phyloP scores from a whole-genome alignment of 441 rosid species.

The Erodium trifolium region DNA sequence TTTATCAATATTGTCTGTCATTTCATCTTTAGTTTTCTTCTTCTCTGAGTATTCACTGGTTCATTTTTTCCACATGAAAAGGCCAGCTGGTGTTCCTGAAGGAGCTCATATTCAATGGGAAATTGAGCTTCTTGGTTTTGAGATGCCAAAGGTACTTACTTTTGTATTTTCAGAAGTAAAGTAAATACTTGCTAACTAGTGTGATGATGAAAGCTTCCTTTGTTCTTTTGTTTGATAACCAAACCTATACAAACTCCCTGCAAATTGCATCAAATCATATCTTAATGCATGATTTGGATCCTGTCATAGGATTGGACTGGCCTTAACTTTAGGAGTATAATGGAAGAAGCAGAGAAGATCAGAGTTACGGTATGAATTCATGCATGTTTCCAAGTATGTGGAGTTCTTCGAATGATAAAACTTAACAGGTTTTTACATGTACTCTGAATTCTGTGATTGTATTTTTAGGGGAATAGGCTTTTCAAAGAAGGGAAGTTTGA shows the following conservation, averaged over 20 bases:
- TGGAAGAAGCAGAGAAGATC: slow-evolving; percentile 90
- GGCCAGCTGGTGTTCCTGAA: slow-evolving; percentile 79
- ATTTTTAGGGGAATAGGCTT: slow-evolving; percentile 78
- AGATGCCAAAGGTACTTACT: slow-evolving; percentile 63
- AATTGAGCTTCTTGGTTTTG: slow-evolving; percentile 95
- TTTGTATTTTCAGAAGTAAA: slow-evolving; percentile 16
- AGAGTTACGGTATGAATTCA: slow-evolving; percentile 55
- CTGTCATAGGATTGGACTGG: slow-evolving; percentile 93
- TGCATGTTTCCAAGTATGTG: no score
- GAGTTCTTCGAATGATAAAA: slow-evolving; percentile 1
- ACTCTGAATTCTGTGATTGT: slow-evolving; percentile 9
- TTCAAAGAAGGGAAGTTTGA: slow-evolving; percentile 93
- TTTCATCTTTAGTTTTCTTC: no score
- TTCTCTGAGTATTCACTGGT: neutral
- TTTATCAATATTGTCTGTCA: no score
- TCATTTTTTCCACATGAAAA: slow-evolving; percentile 26
- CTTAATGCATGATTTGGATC: slow-evolving; percentile 7
- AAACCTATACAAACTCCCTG: no score
- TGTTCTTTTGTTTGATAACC: neutral
- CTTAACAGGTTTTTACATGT: neutral
- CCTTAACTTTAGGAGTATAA: slow-evolving; percentile 73
- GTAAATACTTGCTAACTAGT: neutral
- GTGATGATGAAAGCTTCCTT: neutral
- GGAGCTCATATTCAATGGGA: slow-evolving; percentile 92
- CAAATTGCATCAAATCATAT: neutral